A percentile compares a stretch with the other conserved stretches of the same genome.
Evolutionary conservation across 805 yeast species (phyloP).

Genomic region (Nakazawaea laoshanensis): DNA sequence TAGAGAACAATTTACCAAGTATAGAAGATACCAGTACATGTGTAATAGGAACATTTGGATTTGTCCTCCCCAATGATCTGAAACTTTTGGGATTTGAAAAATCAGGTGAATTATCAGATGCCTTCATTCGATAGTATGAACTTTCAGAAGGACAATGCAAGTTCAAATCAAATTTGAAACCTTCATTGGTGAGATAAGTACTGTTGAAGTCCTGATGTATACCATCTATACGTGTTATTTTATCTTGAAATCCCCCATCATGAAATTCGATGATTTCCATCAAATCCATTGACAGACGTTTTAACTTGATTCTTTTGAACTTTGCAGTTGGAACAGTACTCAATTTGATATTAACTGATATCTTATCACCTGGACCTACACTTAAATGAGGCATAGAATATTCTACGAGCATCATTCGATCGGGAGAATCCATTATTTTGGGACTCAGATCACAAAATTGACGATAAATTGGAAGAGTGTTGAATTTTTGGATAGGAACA

Average conservation of each 20-base stretch:
- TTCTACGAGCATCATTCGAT: slow-evolving; percentile 37
- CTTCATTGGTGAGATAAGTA: slow-evolving; percentile 20
- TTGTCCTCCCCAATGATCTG: slow-evolving; percentile 13
- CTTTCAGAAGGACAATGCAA: slow-evolving; percentile 25
- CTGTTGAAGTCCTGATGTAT: slow-evolving; percentile 12
- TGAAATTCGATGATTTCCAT: slow-evolving; percentile 46
- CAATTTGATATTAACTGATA: slow-evolving; percentile 30
- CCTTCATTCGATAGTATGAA: slow-evolving; percentile 2
- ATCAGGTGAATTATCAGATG: not conserved
- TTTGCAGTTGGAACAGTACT: slow-evolving; percentile 11
- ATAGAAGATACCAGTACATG: slow-evolving; percentile 45
- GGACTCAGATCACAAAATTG: slow-evolving; percentile 46
- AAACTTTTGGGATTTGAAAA: not conserved
- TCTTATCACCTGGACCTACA: slow-evolving; percentile 49
- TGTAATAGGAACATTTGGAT: slow-evolving; percentile 21
- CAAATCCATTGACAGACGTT: slow-evolving; percentile 36
- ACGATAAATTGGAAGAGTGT: slow-evolving; percentile 45
- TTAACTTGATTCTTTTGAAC: slow-evolving; percentile 26
- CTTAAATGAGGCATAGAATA: slow-evolving; percentile 41
- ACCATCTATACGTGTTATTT: slow-evolving; percentile 2
- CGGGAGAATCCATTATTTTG: slow-evolving; percentile 35
- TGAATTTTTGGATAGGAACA: slow-evolving; percentile 46
- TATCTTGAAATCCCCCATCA: slow-evolving; percentile 30
- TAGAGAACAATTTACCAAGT: slow-evolving; percentile 39
- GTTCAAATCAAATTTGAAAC: slow-evolving; percentile 16